phyloP scores from a whole-genome alignment of 2,329 filamentous ascomycete species.

The Phoma sp. region DNA sequence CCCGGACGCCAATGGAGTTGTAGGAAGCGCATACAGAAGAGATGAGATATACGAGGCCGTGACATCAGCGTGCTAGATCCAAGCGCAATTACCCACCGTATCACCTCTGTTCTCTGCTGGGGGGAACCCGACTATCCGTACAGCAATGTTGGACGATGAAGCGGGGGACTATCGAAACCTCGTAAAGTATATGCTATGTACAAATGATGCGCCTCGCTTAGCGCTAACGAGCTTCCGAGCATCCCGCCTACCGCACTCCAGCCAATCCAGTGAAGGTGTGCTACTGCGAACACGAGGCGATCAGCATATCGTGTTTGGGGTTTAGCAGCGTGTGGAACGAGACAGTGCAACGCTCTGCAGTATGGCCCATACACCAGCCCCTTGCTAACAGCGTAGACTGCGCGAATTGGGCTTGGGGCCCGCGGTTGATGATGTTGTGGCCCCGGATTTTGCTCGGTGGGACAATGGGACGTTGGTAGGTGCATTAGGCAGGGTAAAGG shows the following conservation, averaged over 20 bases:
- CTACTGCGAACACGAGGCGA: slow-evolving; percentile 16
- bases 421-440: slow-evolving; percentile 2
- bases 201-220: slow-evolving; percentile 14
- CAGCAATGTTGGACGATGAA: neutral
- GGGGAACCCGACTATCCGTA: neutral
- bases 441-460: neutral
- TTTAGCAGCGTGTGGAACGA: slow-evolving; percentile 11
- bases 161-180: slow-evolving; percentile 13
- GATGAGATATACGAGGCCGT: slow-evolving; percentile 1
- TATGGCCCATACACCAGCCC: neutral
- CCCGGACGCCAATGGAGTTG: neutral
- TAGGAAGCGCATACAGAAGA: neutral
- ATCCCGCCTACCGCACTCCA: neutral
- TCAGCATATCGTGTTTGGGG: slow-evolving; percentile 18
- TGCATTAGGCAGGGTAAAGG: neutral
- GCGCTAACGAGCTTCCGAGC: slow-evolving; percentile 10
- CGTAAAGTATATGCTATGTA: slow-evolving; percentile 1
- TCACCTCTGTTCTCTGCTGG: no score
- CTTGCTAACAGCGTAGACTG: slow-evolving; percentile 1
- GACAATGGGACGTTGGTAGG: neutral
- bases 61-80: neutral
- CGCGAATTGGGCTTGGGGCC: neutral
- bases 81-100: no score
- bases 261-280: slow-evolving; percentile 8
- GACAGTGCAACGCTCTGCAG: slow-evolving; percentile 17